These are phyloP conservation scores for Auricularia auricula-judae DNA, from an alignment of 768 basidiomycete genomes.

Conservation along the genomic window DNA sequence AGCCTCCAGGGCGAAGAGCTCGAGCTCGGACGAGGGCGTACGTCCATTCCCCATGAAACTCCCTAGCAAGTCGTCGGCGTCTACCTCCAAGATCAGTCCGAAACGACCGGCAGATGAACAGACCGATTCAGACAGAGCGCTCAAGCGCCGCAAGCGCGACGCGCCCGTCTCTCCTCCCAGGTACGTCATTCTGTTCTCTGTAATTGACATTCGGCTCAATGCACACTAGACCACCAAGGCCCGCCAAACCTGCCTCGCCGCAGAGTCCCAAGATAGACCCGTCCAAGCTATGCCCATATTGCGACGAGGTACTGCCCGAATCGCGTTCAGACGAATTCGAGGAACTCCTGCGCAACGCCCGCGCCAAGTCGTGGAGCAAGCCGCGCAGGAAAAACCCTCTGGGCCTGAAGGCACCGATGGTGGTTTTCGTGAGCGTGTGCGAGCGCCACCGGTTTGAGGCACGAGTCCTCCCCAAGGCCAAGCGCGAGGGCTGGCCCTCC, in stretches of 20 bases:
- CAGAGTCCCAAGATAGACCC: conserved; percentile 35
- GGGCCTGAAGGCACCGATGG: conserved; percentile 42
- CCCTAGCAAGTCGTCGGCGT: too few species aligned
- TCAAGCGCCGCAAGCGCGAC: neutral
- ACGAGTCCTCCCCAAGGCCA: conserved; percentile 59
- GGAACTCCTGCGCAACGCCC: conserved; percentile 23
- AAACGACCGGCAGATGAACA: neutral
- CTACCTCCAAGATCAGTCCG: neutral
- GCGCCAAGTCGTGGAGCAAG: conserved; percentile 41
- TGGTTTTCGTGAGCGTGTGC: conserved; percentile 55
- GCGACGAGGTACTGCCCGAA: conserved; percentile 57
- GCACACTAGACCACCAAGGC: too few species aligned
- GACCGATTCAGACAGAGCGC: neutral
- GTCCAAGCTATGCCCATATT: conserved; percentile 66
- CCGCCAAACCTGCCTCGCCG: too few species aligned
- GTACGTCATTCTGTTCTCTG: too few species aligned
- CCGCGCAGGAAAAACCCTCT: conserved; percentile 58
- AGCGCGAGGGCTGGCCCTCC: conserved; percentile 66
- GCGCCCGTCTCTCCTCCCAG: neutral
- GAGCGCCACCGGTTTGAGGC: conserved; percentile 73
- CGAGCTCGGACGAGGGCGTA: neutral
- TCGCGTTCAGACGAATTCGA: conserved; percentile 47
- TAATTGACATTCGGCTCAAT: too few species aligned
- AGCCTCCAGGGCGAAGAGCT: neutral
- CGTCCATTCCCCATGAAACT: neutral